Evolutionary conservation across 1,284 basidiomycete species (phyloP), one percentile per base, ranked within the genome.

Genomic region (Apiotrichum akiyoshidainum): DNA sequence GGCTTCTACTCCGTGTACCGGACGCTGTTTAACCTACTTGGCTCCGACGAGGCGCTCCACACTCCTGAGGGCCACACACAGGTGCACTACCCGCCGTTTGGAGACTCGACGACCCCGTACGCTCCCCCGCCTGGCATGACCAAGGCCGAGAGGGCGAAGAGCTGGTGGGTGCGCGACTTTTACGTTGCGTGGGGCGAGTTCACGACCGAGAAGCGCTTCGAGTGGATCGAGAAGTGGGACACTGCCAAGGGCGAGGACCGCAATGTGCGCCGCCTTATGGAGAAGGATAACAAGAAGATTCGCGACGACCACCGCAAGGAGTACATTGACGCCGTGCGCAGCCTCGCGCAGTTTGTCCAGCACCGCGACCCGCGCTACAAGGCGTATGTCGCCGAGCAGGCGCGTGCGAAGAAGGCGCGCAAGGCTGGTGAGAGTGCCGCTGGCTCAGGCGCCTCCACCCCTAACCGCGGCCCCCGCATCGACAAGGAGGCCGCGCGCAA

Each of bases 331-430:
- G 88, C 88, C 1, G 82, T 99, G 39, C 81, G 88, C 70, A 92
- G 87, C 46, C 82, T 99, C 7, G 89, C 88, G 2, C 83, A 83
- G 66, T 98, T 96, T 73, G 79, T 97, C 55, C 88, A 93, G 55
- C 95, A 94, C 77, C 87, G 95, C 50, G 95, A 99, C 74, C 93
- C 94, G 1, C 85, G 95, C 12, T 92, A 90, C 80, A 93, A 92
- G 74, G 81, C 81, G 3, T 83, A 89, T 73, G 79, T 87, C 46
- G 81, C 81, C 13, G 80, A 78, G 34, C 86, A 86, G 68, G 77
- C 66, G 1, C 63, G 64, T 54, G 54, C 48, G 31, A 62, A 62
- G 44, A 64, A 52, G 64, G 53, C 63, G 9, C 19, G 21, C 10
- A 58, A 53, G 46, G 39, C 37, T 31, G 26, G 26, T 7, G 26